These are phyloP conservation scores for Glonium stellatum DNA, from an alignment of 495 filamentous ascomycete genomes.

Conservation along the genomic window DNA sequence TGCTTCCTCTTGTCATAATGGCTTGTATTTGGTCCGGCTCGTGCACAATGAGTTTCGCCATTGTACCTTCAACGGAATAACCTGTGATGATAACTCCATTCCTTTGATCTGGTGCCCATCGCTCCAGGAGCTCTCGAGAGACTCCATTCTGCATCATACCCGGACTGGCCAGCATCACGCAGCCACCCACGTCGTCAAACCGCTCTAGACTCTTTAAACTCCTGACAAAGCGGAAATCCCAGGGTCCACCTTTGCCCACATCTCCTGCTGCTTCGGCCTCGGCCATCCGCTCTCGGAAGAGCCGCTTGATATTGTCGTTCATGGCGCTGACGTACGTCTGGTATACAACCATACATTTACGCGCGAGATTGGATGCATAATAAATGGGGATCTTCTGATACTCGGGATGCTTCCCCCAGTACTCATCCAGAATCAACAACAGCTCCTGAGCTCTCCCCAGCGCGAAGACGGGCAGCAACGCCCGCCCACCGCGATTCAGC, in stretches of 20 bases:
- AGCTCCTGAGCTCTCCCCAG: constrained; percentile 90
- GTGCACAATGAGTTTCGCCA: constrained; percentile 90
- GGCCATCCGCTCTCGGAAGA: constrained; percentile 78
- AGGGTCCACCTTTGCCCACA: constrained; percentile 71
- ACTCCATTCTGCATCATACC: constrained; percentile 98
- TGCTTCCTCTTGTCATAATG: constrained; percentile 65
- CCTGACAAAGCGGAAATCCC: constrained; percentile 91
- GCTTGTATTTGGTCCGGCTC: constrained; percentile 91
- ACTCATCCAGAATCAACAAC: constrained; percentile 90
- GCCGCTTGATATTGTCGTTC: constrained; percentile 96
- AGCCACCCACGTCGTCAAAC: constrained; percentile 91
- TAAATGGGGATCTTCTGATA: constrained; percentile 89
- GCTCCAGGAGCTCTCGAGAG: constrained; percentile 80
- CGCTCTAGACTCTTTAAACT: constrained; percentile 86
- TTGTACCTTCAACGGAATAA: constrained; percentile 96
- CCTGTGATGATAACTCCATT: constrained; percentile 97
- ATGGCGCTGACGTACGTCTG: constrained; percentile 95
- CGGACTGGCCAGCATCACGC: constrained; percentile 93
- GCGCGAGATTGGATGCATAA: constrained; percentile 86
- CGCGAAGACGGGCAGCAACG: constrained; percentile 91
- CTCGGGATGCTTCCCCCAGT: constrained; percentile 82
- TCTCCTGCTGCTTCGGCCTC: constrained; percentile 71
- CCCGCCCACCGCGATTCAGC: constrained; percentile 82
- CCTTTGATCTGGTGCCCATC: constrained; percentile 90
- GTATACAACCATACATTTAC: constrained; percentile 97